Conservation (phyloP, 768 basidiomycete species). For the Calvatia gigantea region DNA sequence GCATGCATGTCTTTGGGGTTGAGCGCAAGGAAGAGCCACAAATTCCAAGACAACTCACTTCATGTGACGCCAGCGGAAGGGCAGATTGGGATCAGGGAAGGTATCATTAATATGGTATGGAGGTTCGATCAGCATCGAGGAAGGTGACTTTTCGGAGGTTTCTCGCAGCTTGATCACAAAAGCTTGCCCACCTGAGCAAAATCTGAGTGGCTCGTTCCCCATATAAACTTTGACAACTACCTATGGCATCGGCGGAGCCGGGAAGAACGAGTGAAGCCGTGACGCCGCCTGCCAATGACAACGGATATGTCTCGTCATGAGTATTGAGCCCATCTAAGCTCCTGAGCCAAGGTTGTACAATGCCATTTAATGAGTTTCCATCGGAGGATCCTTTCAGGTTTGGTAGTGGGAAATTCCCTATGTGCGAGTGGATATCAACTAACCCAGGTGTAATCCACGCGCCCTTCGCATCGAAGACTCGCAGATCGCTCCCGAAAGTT, state of each 20-base stretch:
- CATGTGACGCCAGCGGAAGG: slow-evolving; percentile 72
- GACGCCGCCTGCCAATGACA: slow-evolving; percentile 76
- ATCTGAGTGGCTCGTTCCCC: not conserved
- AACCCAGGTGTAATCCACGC: slow-evolving; percentile 82
- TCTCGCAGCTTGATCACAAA: slow-evolving; percentile 76
- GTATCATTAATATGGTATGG: slow-evolving; percentile 59
- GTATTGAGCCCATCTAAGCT: slow-evolving; percentile 80
- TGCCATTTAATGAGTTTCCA: slow-evolving; percentile 49
- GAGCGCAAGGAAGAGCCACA: not conserved
- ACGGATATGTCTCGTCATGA: slow-evolving; percentile 66
- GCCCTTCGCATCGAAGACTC: slow-evolving; percentile 59
- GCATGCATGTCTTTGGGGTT: slow-evolving; percentile 47
- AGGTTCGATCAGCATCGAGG: slow-evolving; percentile 74
- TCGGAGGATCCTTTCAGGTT: slow-evolving; percentile 49
- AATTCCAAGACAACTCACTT: slow-evolving; percentile 42
- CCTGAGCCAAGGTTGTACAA: slow-evolving; percentile 58
- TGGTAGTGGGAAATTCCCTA: slow-evolving; percentile 54
- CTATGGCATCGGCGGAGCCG: slow-evolving; percentile 65
- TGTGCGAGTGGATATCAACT: slow-evolving; percentile 66
- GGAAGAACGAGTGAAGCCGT: slow-evolving; percentile 77
- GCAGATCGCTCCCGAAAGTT: slow-evolving; percentile 31
- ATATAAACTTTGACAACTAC: slow-evolving; percentile 24
- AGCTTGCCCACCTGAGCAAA: slow-evolving; percentile 60
- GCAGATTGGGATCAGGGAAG: slow-evolving; percentile 37
- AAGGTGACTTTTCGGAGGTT: slow-evolving; percentile 66